Evolutionary conservation across 768 basidiomycete species (phyloP), one percentile per base, ranked within the genome.

Genomic region (Psilocybe cubensis): DNA sequence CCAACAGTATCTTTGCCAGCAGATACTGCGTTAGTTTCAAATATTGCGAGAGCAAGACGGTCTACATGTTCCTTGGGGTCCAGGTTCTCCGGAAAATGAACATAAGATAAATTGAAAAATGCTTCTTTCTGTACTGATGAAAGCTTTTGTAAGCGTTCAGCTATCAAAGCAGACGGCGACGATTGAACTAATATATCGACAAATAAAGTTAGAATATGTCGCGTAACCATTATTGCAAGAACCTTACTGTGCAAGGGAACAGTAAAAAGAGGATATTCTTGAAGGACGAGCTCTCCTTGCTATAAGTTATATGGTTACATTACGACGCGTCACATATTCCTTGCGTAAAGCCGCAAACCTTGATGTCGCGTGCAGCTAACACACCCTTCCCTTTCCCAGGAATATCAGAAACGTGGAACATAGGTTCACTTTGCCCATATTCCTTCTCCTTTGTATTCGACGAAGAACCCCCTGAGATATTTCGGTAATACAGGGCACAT

Each of bases 21-120:
- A 3, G 79, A 71, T 6, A 88, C 83, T 1, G 83, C 84, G 62
- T 89, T 89, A 3, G 87, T 88, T 66, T 86, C 79, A 66, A 88
- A 84, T 55, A 86, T 88, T 0, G 85, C 84, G 17, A 89, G 70
- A 0, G 83, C 83, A n/a, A 85, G 70, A 63, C 80, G 73, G 17
- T 77, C 75, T 33, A 65, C 70, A 60, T 74, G 72, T 45, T 62
- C 68, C 59, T 57, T 72, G 21, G 72, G 78, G 45, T 76, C 67
- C 27, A 80, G 58, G 27, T 73, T 60, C 33, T 70, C 51, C 0
- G 84, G 83, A 31, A 86, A 73, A 57, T 82, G 73, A 28, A 84
- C 80, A 61, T 82, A 84, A 8, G 85, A 86, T 8, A 87, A 76
- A 53, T 84, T 79, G 57, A 79, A 74, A 63, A 84, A 84, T 5